Percentiles rank a stretch among this genome's conserved stretches.
Evolutionary conservation across 2,329 filamentous ascomycete genomes (phyloP).

Genomic region (Pseudophaeomoniella oleicola): DNA sequence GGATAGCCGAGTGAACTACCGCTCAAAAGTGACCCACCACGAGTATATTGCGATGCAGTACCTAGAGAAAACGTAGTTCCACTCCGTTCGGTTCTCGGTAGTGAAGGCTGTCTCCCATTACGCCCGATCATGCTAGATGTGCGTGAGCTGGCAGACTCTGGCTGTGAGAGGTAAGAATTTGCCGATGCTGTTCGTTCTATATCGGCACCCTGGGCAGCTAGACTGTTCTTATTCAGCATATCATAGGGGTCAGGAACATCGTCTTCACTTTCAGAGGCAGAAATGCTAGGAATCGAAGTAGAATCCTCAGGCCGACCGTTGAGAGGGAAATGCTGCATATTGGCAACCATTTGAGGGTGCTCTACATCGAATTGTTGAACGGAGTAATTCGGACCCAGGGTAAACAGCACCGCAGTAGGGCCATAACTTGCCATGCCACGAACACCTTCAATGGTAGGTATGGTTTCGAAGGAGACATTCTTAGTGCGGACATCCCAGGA

Average conservation of each 20-base stretch:
- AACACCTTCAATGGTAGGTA: constrained; percentile 72
- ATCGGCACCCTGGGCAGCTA: constrained; percentile 45
- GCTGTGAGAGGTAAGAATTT: constrained; percentile 45
- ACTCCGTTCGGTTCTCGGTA: constrained; percentile 26
- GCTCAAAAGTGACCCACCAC: constrained; percentile 19
- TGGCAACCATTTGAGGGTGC: constrained; percentile 67
- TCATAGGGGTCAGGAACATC: constrained; percentile 58
- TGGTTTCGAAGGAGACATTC: constrained; percentile 76
- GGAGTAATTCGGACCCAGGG: constrained; percentile 71
- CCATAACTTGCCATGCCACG: constrained; percentile 77
- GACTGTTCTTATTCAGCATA: constrained; percentile 58
- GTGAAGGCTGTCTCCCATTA: constrained; percentile 21
- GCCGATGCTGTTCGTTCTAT: constrained; percentile 55
- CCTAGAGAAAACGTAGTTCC: constrained; percentile 30
- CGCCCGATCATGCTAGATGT: constrained; percentile 34
- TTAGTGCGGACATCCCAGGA: constrained; percentile 99
- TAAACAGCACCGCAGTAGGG: constrained; percentile 82
- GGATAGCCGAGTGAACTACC: constrained; percentile 27
- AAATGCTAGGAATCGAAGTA: constrained; percentile 48
- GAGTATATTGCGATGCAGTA: constrained; percentile 13
- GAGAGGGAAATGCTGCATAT: constrained; percentile 72
- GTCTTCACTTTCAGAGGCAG: constrained; percentile 55
- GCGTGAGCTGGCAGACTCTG: constrained; percentile 45
- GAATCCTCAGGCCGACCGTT: background rate
- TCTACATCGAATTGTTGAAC: constrained; percentile 94